Evolutionary conservation across 2,329 filamentous ascomycete genomes (phyloP).

Genomic region (Clonostachys byssicola): DNA sequence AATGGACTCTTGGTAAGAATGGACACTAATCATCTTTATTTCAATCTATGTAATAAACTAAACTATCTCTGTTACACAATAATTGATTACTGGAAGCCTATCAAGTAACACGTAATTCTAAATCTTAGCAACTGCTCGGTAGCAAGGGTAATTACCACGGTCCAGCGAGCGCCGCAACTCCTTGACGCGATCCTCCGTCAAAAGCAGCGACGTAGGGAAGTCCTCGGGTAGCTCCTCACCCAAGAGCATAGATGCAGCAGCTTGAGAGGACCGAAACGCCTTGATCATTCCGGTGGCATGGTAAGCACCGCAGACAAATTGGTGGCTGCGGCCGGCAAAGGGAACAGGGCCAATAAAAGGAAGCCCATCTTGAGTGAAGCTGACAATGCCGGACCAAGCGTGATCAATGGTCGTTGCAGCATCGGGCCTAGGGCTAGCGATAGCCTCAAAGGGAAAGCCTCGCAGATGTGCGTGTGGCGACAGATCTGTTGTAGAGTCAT

Average conservation of each 20-base stretch:
- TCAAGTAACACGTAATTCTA: background rate
- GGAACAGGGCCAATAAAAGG: slow-evolving; percentile 7
- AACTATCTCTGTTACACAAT: no score
- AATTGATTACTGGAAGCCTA: no score
- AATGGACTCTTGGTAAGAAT: no score
- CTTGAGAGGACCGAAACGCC: slow-evolving; percentile 4
- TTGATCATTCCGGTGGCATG: slow-evolving; percentile 10
- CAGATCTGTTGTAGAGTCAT: slow-evolving; percentile 7
- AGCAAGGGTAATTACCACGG: background rate
- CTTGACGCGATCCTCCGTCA: slow-evolving; percentile 2
- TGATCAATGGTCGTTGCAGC: background rate
- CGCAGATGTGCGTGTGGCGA: slow-evolving; percentile 5
- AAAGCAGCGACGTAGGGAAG: slow-evolving; percentile 6
- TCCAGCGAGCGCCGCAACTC: background rate
- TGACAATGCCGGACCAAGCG: slow-evolving; percentile 10
- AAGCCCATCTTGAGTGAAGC: slow-evolving; percentile 9
- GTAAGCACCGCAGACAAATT: slow-evolving; percentile 9
- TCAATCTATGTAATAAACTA: no score
- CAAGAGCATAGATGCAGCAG: slow-evolving; percentile 2
- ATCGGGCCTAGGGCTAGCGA: background rate
- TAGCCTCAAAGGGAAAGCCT: slow-evolving; percentile 2
- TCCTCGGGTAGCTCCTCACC: slow-evolving; percentile 1
- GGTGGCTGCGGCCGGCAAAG: slow-evolving; percentile 4
- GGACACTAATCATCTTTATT: no score
- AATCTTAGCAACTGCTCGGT: background rate